phyloP scores from a whole-genome alignment of 2,329 filamentous ascomycete species.

The Monosporascus sp. region DNA sequence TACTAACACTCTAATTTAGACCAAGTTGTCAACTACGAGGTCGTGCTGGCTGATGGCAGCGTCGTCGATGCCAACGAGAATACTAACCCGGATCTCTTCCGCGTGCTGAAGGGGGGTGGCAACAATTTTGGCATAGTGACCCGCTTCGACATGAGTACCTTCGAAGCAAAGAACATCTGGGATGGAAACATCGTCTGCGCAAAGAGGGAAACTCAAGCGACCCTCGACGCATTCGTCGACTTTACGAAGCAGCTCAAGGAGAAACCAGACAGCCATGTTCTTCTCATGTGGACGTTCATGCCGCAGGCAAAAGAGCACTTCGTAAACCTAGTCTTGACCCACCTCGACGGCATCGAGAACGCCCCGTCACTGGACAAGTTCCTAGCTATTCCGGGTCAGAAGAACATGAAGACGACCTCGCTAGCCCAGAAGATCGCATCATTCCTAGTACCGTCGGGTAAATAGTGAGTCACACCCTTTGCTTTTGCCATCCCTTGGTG shows the following conservation, averaged over 20 bases:
- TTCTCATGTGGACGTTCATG: slow-evolving; percentile 5
- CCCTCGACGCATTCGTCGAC: slow-evolving; percentile 8
- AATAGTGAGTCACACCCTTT: slow-evolving; percentile 4
- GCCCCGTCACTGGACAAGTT: slow-evolving; percentile 7
- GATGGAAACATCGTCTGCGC: background rate
- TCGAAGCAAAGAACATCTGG: slow-evolving; percentile 6
- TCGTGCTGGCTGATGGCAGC: slow-evolving; percentile 2
- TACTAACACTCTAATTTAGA: background rate
- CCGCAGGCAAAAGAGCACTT: slow-evolving; percentile 4
- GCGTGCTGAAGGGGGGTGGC: slow-evolving; percentile 6
- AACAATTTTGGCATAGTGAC: slow-evolving; percentile 3
- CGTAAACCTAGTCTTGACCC: slow-evolving; percentile 8
- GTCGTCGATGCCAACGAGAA: slow-evolving; percentile 6
- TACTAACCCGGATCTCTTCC: slow-evolving; percentile 5
- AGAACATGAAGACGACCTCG: slow-evolving; percentile 6
- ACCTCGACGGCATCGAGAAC: slow-evolving; percentile 10
- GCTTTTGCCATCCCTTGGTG: background rate
- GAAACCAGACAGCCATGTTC: slow-evolving; percentile 6
- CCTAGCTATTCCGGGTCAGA: slow-evolving; percentile 8
- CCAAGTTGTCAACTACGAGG: slow-evolving; percentile 10
- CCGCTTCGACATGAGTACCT: slow-evolving; percentile 7
- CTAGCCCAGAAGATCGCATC: slow-evolving; percentile 7
- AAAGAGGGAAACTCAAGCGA: background rate
- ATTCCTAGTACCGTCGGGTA: slow-evolving; percentile 8
- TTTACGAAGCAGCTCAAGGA: slow-evolving; percentile 5